phyloP scores from a whole-genome alignment of 106 monocot genomes.

The Dioscorea alata region DNA sequence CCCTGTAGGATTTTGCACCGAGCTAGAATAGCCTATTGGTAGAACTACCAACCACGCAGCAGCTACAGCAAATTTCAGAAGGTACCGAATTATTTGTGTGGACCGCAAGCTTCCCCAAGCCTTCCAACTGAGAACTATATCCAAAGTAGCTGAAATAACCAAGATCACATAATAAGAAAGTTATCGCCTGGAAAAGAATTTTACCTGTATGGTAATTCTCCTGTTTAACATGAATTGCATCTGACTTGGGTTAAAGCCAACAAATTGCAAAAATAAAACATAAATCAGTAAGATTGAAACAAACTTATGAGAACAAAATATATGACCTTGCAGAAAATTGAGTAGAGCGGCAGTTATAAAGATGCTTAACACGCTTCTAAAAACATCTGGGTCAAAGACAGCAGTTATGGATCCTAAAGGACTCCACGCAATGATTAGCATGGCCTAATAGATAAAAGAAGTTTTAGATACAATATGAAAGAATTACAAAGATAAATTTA shows the following conservation, averaged over 20 bases:
- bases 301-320: not conserved
- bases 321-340: conserved; percentile 85
- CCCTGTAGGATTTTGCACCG: conserved; percentile 84
- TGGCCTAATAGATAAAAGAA: conserved; percentile 47
- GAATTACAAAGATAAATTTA: not conserved
- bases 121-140: conserved; percentile 94
- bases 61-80: conserved; percentile 81
- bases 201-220: no score
- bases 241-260: no score
- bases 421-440: conserved; percentile 98
- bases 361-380: conserved; percentile 75
- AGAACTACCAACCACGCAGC: conserved; percentile 81
- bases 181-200: not conserved
- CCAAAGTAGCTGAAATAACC: conserved; percentile 54
- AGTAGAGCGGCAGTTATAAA: conserved; percentile 92
- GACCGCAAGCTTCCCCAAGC: conserved; percentile 89
- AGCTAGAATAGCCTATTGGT: conserved; percentile 69
- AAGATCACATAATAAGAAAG: not conserved
- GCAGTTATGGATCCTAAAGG: conserved; percentile 65
- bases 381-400: conserved; percentile 81
- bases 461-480: not conserved
- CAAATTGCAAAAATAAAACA: no score
- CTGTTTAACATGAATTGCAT: no score
- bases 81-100: conserved; percentile 72
- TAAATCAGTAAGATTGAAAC: not conserved